These are phyloP conservation scores for Venturia nashicola DNA, from an alignment of 2,329 filamentous ascomycete genomes.

Conservation along the genomic window DNA sequence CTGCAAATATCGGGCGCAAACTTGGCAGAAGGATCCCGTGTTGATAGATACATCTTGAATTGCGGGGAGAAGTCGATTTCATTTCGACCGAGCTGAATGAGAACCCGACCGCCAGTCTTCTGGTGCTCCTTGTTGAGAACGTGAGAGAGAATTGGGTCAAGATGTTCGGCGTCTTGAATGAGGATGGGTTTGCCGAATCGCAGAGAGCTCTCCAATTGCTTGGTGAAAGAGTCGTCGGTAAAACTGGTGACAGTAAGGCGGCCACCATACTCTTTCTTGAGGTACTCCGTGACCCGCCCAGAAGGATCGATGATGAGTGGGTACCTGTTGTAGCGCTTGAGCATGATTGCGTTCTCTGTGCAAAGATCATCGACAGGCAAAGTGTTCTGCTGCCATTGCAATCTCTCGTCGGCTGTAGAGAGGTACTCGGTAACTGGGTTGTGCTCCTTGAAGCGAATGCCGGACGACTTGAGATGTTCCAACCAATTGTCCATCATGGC, in stretches of 20 bases:
- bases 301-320: constrained; percentile 97
- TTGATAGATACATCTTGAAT: constrained; percentile 91
- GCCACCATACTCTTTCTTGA: constrained; percentile 89
- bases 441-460: constrained; percentile 81
- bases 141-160: constrained; percentile 95
- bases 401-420: constrained; percentile 87
- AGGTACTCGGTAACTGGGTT: constrained; percentile 95
- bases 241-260: constrained; percentile 95
- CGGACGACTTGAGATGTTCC: constrained; percentile 84
- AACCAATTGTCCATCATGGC: constrained; percentile 97
- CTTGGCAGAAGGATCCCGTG: constrained; percentile 85
- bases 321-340: constrained; percentile 97
- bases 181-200: constrained; percentile 97
- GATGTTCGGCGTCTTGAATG: constrained; percentile 93
- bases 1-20: constrained; percentile 97
- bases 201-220: constrained; percentile 91
- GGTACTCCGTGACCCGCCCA: constrained; percentile 83
- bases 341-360: constrained; percentile 95
- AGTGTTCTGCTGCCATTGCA: constrained; percentile 89
- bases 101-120: constrained; percentile 90
- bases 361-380: constrained; percentile 94
- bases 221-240: constrained; percentile 93
- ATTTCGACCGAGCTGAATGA: constrained; percentile 96
- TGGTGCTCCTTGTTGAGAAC: constrained; percentile 99
- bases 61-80: constrained; percentile 98